Evolutionary conservation across 1,284 basidiomycete genomes (phyloP).

Genomic region (Tilletia indica): DNA sequence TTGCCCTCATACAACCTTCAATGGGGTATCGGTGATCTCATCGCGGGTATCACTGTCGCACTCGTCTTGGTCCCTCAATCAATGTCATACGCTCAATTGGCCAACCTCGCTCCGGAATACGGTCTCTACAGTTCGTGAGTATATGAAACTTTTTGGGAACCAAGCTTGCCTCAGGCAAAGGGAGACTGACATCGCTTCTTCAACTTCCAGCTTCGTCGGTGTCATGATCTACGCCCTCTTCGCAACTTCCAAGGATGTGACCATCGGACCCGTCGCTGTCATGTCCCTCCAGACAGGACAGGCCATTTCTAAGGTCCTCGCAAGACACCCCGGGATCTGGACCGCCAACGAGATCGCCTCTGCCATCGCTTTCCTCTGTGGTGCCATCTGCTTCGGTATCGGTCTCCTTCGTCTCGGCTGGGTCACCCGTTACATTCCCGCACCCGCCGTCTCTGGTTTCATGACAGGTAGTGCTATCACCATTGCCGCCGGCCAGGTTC

Average conservation of each 20-base stretch:
- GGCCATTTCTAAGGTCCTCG: slow-evolving; percentile 43
- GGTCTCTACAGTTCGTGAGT: slow-evolving; percentile 74
- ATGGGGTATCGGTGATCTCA: slow-evolving; percentile 56
- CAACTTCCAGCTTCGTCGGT: slow-evolving; percentile 73
- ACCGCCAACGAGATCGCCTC: slow-evolving; percentile 73
- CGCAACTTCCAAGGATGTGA: slow-evolving; percentile 56
- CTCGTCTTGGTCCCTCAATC: slow-evolving; percentile 55
- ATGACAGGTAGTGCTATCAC: slow-evolving; percentile 60
- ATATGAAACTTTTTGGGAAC: no score
- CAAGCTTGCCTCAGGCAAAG: no score
- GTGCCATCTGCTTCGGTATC: slow-evolving; percentile 87
- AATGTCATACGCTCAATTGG: slow-evolving; percentile 69
- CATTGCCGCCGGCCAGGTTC: slow-evolving; percentile 52
- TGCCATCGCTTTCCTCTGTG: slow-evolving; percentile 80
- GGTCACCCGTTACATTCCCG: slow-evolving; percentile 91
- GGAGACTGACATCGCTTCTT: no score
- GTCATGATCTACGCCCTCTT: slow-evolving; percentile 67
- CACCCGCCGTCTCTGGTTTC: slow-evolving; percentile 85
- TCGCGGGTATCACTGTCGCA: slow-evolving; percentile 57
- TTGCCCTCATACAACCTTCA: slow-evolving; percentile 55
- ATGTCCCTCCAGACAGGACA: slow-evolving; percentile 90
- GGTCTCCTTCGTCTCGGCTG: slow-evolving; percentile 89
- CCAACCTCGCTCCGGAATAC: slow-evolving; percentile 78
- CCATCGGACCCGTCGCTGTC: slow-evolving; percentile 66
- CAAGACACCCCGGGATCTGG: slow-evolving; percentile 24